These are phyloP conservation scores for Arabidopsis arenosa DNA, from an alignment of 345 rosid species.

Conservation along the genomic window DNA sequence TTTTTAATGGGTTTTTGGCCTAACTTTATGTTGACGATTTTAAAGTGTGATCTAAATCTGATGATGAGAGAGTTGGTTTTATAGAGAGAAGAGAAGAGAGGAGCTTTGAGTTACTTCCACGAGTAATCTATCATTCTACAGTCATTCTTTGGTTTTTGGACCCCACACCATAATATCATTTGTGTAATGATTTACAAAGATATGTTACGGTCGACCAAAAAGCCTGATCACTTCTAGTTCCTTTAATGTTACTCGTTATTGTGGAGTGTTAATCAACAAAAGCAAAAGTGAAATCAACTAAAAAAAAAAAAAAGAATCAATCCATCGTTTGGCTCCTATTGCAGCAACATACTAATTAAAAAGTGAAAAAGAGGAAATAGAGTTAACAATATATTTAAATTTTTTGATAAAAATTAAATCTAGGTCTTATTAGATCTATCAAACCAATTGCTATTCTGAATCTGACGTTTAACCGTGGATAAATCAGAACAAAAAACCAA, in stretches of 20 bases:
- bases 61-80: slow-evolving; percentile 23
- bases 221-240: slow-evolving; percentile 9
- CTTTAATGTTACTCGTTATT: not conserved
- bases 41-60: slow-evolving; percentile 30
- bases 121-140: slow-evolving; percentile 29
- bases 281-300: not conserved
- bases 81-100: slow-evolving; percentile 29
- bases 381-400: not conserved
- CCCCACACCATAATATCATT: slow-evolving; percentile 17
- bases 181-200: not conserved
- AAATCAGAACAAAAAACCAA: not conserved
- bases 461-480: not conserved
- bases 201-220: slow-evolving; percentile 14
- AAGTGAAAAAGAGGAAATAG: not conserved
- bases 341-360: not conserved
- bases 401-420: not conserved
- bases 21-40: slow-evolving; percentile 34
- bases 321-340: not conserved
- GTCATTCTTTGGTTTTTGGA: slow-evolving; percentile 25
- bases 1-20: not conserved
- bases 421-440: not conserved
- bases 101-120: slow-evolving; percentile 39
- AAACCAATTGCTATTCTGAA: not conserved
- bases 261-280: not conserved
- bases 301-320: not conserved